These are phyloP conservation scores for Cutaneotrichosporon mucoides DNA, from an alignment of 1,284 basidiomycete genomes.

Conservation along the genomic window DNA sequence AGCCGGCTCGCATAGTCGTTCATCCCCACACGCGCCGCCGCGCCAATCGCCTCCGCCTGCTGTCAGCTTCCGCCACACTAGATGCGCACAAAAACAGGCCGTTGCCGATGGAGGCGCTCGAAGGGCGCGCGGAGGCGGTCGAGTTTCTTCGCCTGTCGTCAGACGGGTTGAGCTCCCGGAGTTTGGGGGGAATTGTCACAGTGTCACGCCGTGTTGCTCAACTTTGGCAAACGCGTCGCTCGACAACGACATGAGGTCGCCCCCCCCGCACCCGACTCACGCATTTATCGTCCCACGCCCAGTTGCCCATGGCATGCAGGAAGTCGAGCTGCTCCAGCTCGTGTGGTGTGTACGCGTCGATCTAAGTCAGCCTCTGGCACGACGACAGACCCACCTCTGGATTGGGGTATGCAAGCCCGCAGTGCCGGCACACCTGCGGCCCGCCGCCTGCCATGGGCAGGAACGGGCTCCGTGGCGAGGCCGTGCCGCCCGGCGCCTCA, in stretches of 20 bases:
- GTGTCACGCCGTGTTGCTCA: no score
- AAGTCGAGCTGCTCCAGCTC: slow-evolving; percentile 8
- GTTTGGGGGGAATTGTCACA: no score
- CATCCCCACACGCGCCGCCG: background rate
- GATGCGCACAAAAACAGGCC: background rate
- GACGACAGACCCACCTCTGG: background rate
- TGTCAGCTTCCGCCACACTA: background rate
- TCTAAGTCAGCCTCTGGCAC: background rate
- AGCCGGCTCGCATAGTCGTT: background rate
- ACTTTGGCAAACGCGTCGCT: no score
- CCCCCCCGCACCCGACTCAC: background rate
- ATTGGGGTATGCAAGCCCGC: slow-evolving; percentile 1
- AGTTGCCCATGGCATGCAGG: slow-evolving; percentile 9
- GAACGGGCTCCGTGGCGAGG: no score
- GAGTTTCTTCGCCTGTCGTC: background rate
- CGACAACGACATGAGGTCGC: no score
- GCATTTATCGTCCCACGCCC: slow-evolving; percentile 5
- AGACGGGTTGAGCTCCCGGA: no score
- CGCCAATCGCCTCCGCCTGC: slow-evolving; percentile 2
- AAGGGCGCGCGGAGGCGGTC: slow-evolving; percentile 2
- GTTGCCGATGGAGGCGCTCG: background rate
- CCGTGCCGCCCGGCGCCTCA: no score
- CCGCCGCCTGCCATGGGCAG: background rate
- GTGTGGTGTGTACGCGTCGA: slow-evolving; percentile 4
- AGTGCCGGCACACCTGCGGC: background rate